Evolutionary conservation across 2,329 filamentous ascomycete genomes (phyloP), one percentile per base, ranked within the genome.

Genomic region (Diaporthe longicolla): DNA sequence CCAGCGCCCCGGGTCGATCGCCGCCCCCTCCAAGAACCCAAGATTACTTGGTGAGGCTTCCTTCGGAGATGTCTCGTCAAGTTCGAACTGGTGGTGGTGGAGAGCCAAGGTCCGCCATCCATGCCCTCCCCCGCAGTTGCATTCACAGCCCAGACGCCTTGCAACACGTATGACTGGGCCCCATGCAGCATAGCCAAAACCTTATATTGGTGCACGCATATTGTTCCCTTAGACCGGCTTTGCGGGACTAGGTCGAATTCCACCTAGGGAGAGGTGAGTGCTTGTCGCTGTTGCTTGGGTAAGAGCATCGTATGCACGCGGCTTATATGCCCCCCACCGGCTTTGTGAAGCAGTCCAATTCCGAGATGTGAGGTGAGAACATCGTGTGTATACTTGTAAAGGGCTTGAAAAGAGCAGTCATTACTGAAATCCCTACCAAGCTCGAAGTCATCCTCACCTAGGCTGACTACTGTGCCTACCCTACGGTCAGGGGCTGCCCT

Each of bases 121-220:
- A 68, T 68, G 63, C 48, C 19, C 63, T 68, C 63, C 63, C 63
- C 63, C 63, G 63, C 63, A 68, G 63, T 68, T 68, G 29, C 48
- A 54, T 26, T 35, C 29, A 54, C 32, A 21, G 63, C 48, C 63
- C 48, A 68, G 45, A 10, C 63, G 26, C n/a, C 3, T 29, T n/a
- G 40, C 63, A 26, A 21, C 21, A 21, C 48, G 63, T 54, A 26
- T 40, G 21, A 40, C 45, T 19, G 45, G 48, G 21, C 63, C 63
- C 45, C 63, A 54, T 54, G 63, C 63, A 68, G 63, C 4, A 68
- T 68, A 54, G 63, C 63, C 63, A 43, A 68, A 68, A 68, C 48
- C 48, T 68, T 68, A 54, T 68, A 13, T 54, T 40, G 21, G 21
- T 37, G 21, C 63, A 52, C 10, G 11, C 17, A 10, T 15, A 40